Conservation (phyloP, 768 basidiomycete genomes). For the Strobilomyces echinocephalus region DNA sequence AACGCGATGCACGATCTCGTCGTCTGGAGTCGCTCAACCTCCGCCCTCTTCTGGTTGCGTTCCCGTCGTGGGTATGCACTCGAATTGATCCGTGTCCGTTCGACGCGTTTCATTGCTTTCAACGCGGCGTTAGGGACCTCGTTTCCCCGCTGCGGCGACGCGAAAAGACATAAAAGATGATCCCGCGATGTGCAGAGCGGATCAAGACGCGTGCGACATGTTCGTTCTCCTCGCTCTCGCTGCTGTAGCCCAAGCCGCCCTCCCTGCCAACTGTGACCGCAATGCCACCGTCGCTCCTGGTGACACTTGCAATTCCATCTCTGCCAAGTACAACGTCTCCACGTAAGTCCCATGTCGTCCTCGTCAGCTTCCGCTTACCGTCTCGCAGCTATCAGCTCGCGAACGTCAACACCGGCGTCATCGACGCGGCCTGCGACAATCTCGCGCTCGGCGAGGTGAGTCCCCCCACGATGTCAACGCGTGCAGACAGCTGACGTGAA, state of each 20-base stretch:
- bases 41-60: no score
- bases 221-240: constrained; percentile 10
- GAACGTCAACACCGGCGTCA: constrained; percentile 41
- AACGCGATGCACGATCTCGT: no score
- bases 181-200: no score
- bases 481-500: not conserved
- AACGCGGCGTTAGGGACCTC: no score
- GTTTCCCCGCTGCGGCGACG: no score
- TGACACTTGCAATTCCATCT: constrained; percentile 67
- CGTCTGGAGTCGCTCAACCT: no score
- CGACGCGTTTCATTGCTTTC: no score
- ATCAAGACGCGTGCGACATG: constrained; percentile 10
- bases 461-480: not conserved
- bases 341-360: constrained; percentile 40
- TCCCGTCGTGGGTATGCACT: no score
- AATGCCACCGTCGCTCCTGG: constrained; percentile 51
- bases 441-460: constrained; percentile 46
- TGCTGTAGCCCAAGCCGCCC: constrained; percentile 38
- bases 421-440: constrained; percentile 54
- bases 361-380: not conserved
- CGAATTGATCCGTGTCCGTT: no score
- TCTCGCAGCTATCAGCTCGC: constrained; percentile 52
- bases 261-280: constrained; percentile 50
- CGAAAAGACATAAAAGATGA: no score
- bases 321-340: constrained; percentile 53